Evolutionary conservation across 2,329 filamentous ascomycete species (phyloP).

Genomic region (Alternaria panax): DNA sequence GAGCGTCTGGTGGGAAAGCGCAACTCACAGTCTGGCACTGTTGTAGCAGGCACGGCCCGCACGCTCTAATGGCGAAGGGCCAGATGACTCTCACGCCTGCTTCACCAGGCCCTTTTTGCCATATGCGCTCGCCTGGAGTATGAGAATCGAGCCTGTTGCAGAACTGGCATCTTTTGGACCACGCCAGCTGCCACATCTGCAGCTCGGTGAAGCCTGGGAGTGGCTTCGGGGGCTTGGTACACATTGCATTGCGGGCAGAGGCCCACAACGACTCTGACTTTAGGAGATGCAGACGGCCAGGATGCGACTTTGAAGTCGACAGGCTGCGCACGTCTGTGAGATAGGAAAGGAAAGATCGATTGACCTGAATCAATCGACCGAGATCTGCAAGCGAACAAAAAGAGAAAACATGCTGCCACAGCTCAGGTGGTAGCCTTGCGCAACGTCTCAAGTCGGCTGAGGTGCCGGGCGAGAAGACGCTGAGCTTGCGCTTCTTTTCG

Average conservation of each 20-base stretch:
- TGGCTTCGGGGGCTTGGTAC: constrained; percentile 73
- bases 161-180: constrained; percentile 70
- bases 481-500: constrained; percentile 46
- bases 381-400: constrained; percentile 70
- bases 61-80: constrained; percentile 72
- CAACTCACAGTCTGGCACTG: constrained; percentile 69
- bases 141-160: constrained; percentile 60
- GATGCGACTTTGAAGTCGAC: constrained; percentile 40
- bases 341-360: constrained; percentile 68
- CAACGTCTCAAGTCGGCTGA: constrained; percentile 32
- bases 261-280: constrained; percentile 75
- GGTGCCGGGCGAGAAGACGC: constrained; percentile 18
- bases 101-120: constrained; percentile 68
- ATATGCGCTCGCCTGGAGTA: constrained; percentile 51
- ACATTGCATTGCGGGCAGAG: constrained; percentile 69
- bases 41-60: constrained; percentile 69
- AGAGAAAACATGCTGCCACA: constrained; percentile 75
- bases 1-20: constrained; percentile 6
- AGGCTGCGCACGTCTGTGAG: constrained; percentile 47
- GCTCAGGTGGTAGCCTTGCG: constrained; percentile 62
- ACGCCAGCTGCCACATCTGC: constrained; percentile 77
- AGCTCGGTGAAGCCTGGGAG: constrained; percentile 71
- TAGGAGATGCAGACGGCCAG: constrained; percentile 50
- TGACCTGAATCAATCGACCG: constrained; percentile 71
- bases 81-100: constrained; percentile 71